Conservation (phyloP, 2,329 filamentous ascomycete genomes). For the Leptographium galeiforme region DNA sequence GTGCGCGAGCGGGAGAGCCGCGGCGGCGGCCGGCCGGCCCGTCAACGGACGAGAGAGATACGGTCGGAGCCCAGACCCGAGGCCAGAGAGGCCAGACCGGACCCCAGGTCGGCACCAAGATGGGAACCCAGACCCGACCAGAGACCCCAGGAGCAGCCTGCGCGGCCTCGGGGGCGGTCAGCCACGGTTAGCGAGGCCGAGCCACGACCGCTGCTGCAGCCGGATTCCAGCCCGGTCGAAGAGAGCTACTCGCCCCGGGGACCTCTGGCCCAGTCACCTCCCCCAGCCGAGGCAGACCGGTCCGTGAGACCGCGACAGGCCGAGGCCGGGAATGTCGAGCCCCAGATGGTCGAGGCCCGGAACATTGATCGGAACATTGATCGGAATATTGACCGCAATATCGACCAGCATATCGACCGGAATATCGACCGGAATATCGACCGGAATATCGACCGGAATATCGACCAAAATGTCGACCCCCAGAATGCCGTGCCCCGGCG, state of each 20-base stretch:
- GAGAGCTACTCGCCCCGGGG: constrained; percentile 5
- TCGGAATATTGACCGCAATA: too few species aligned
- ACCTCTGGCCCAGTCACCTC: too few species aligned
- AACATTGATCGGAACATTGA: too few species aligned
- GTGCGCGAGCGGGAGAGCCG: constrained; percentile 46
- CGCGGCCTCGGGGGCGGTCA: constrained; percentile 17
- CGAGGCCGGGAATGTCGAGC: too few species aligned
- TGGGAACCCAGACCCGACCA: too few species aligned
- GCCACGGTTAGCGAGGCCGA: constrained; percentile 13
- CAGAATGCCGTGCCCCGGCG: constrained; percentile 26
- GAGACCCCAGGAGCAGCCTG: constrained; percentile 13
- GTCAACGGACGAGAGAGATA: constrained; percentile 2
- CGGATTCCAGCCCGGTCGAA: constrained; percentile 9
- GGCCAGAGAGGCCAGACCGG: too few species aligned
- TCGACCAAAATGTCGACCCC: constrained; percentile 13
- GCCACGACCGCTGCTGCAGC: constrained; percentile 14
- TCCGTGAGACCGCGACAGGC: too few species aligned
- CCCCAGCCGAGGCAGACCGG: too few species aligned
- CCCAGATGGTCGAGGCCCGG: too few species aligned
- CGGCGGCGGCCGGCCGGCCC: constrained; percentile 9
- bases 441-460: constrained; percentile 14
- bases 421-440: constrained; percentile 11
- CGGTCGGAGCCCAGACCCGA: not conserved
- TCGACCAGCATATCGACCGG: too few species aligned
- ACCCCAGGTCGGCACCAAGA: too few species aligned